Percentiles rank a stretch among this genome's conserved stretches.
phyloP scores from a whole-genome alignment of 192 early-diverging fungal genomes.

The Haplosporangium gracile region DNA sequence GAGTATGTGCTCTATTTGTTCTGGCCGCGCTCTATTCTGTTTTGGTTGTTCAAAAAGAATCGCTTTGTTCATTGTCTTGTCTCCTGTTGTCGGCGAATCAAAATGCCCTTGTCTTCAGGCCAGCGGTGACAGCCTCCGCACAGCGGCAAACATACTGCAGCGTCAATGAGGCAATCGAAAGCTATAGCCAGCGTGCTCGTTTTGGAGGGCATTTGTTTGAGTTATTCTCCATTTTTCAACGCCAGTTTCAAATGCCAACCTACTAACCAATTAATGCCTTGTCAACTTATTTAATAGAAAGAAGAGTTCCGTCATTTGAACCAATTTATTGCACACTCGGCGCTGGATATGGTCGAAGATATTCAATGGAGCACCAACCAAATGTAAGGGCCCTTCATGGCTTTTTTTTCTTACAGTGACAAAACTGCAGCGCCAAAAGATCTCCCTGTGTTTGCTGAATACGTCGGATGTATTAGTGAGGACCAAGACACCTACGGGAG shows the following conservation, averaged over 20 bases:
- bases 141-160: too few relatives aligned
- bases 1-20: too few relatives aligned
- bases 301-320: constrained; percentile 91
- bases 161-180: too few relatives aligned
- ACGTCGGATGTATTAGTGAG: background rate
- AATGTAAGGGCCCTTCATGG: constrained; percentile 66
- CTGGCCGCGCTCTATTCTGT: too few relatives aligned
- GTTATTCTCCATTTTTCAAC: too few relatives aligned
- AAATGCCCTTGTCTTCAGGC: too few relatives aligned
- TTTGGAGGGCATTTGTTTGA: background rate
- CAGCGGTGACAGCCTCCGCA: too few relatives aligned
- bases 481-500: background rate
- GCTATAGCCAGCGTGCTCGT: background rate
- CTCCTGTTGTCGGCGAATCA: too few relatives aligned
- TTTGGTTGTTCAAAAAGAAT: too few relatives aligned
- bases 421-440: background rate
- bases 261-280: background rate
- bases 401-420: background rate
- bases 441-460: background rate
- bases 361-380: constrained; percentile 88
- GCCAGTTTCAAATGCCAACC: too few relatives aligned
- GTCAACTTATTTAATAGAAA: constrained; percentile 59
- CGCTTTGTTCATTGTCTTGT: too few relatives aligned
- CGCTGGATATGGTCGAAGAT: constrained; percentile 98
- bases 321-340: constrained; percentile 97